Base-by-base conservation (phyloP, 2,329 filamentous ascomycete genomes). In the Sclerotiophoma versabilis region DNA sequence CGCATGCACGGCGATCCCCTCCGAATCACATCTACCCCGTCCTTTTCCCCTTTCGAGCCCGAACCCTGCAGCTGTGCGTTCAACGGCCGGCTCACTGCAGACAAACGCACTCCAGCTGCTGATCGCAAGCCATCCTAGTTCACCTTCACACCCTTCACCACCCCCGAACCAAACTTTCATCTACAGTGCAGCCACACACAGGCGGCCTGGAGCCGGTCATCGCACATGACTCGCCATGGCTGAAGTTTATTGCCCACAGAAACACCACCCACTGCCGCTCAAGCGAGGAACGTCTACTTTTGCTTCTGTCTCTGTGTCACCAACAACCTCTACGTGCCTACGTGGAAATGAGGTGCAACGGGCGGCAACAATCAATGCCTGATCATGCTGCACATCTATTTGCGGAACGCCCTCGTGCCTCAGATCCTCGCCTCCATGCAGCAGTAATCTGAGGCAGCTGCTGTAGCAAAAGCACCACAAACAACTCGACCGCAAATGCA, bases 51-150 rank as follows among this genome's bases (percentile, higher is more conserved):
- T 43, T 53, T 38, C 19, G 50, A 48, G 50, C 43, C 43, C 50
- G 50, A 47, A 37, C 43, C 43, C 20, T 48, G 50, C 50, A 48
- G 37, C 50, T 53, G 43, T 47, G 43, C 50, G 49, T 46, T 36
- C 48, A 42, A 53, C 49, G 49, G 43, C 42, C 49, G 43, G 36
- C 34, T 52, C 41, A 33, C 42, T 52, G 49, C 49, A 41, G 26
- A 39, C 26, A 17, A 33, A 22, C 29, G 37, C 37, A 29, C 26
- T 23, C 38, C 43, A 42, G 32, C 50, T 53, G 43, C 34, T 48
- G 30, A 30, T 25, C 10, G 32, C 30, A 32, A 19, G 20, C 36
- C n/a, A 30, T 19, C 12, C 33, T 27, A 41, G 22, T 34, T 36
- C 4, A 33, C 38, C 29, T 26, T 50, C 49, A 52, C 49, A 52